Evolutionary conservation across 2,329 filamentous ascomycete genomes (phyloP), one percentile per base, ranked within the genome.

Genomic region (Fusarium nematophilum): DNA sequence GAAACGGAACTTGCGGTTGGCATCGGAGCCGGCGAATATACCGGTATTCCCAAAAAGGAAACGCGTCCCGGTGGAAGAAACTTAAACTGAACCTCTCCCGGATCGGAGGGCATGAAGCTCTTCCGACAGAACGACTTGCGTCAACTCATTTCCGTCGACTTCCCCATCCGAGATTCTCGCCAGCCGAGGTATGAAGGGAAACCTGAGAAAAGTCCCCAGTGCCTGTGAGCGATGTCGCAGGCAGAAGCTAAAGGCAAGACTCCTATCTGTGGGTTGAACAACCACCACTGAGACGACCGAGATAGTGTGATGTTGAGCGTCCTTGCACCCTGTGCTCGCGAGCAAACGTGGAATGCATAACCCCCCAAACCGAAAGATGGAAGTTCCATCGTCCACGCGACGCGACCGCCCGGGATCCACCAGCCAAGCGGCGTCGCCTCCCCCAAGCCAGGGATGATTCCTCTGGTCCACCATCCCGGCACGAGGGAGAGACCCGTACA

Each of bases 301-400:
- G 7, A 3, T 39, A 65, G 62, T 65, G 62, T 25, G 60, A 65
- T 40, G 26, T 59, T 9, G 43, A 70, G 21, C 70, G 72, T 3
- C 73, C 73, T 9, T 75, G 72, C 46, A 73, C 70, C 0, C 36
- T 75, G 13, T 75, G 73, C 18, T 18, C 56, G 9, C 62, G 69
- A 26, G 65, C 71, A 3, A 62, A 65, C 6, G 53, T 65, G 10
- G 49, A 60, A 4, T 74, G 72, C 31, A 38, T 55, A 17, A 25
- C 36, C 9, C 30, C 34, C 17, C 42, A 49, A n/a, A n/a, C 48
- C 9, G 18, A 46, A 9, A 34, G 34, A 40, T 50, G 39, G 40
- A 43, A 38, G 15, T 13, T 36, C 9, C 38, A 53, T 25, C 14
- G 38, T 9, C 27, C 38, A 10, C 21, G 11, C 10, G 9, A 15